Conservation (phyloP, 73 alveolate species). For the Tetrahymena borealis region DNA sequence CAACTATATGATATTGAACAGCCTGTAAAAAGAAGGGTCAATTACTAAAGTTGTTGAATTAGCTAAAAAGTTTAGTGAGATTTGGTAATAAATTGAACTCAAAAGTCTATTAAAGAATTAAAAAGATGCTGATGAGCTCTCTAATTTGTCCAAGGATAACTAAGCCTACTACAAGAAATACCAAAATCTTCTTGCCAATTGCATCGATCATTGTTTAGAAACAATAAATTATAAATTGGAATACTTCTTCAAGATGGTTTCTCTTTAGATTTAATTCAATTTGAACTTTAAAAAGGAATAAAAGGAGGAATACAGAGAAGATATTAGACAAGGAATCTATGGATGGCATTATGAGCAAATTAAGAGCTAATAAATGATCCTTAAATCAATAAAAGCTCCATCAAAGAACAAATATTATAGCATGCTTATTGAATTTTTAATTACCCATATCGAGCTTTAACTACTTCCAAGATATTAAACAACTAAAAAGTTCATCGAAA, state of each 20-base stretch:
- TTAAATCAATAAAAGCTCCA: neutral
- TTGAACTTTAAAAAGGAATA: neutral
- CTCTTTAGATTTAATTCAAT: neutral
- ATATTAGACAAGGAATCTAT: neutral
- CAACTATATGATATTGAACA: neutral
- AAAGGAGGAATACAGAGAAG: neutral
- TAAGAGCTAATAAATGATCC: neutral
- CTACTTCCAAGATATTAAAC: neutral
- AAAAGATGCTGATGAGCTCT: neutral
- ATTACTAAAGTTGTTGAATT: neutral
- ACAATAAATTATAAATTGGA: neutral
- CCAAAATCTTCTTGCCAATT: neutral
- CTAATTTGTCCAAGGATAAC: neutral
- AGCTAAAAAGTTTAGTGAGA: neutral
- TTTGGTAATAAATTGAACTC: neutral
- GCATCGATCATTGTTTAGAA: neutral
- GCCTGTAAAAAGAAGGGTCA: neutral
- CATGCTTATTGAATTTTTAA: neutral
- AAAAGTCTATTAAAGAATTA: neutral
- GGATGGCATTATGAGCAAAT: neutral
- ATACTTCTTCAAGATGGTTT: neutral
- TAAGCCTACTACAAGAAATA: neutral
- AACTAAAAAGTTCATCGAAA: neutral
- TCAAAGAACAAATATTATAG: neutral
- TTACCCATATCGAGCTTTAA: neutral